A percentile compares a stretch with the other conserved stretches of the same genome.
Evolutionary conservation across 495 filamentous ascomycete genomes (phyloP).

Genomic region (Penicillium mononematosum): DNA sequence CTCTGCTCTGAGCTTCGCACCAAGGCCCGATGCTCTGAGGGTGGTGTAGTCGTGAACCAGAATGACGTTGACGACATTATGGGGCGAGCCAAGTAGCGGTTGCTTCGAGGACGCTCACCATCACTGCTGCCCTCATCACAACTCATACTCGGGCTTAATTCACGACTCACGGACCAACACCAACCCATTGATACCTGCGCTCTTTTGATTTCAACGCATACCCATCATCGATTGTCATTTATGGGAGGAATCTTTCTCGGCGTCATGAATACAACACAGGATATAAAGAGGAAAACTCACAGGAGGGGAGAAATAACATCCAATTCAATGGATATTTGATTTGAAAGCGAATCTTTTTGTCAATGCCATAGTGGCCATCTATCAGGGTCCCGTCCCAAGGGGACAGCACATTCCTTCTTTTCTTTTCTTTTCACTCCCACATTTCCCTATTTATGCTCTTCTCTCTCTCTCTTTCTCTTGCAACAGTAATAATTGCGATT

Average conservation of each 20-base stretch:
- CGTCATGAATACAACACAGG: conserved; percentile 26
- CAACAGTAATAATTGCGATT: conserved; percentile 12
- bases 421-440: not conserved
- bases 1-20: conserved; percentile 91
- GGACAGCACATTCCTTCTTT: not conserved
- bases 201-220: conserved; percentile 27
- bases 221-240: conserved; percentile 29
- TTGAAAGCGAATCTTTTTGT: conserved; percentile 3
- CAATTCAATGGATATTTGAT: not conserved
- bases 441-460: not conserved
- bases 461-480: not conserved
- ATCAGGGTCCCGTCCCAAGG: not conserved
- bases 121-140: not conserved
- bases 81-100: conserved; percentile 48
- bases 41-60: conserved; percentile 87
- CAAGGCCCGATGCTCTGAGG: conserved; percentile 94
- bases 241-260: conserved; percentile 24
- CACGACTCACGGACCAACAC: conserved; percentile 28
- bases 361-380: conserved; percentile 5
- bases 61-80: conserved; percentile 82
- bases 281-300: conserved; percentile 17
- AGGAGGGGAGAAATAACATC: not conserved
- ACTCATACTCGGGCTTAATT: conserved; percentile 8
- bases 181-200: conserved; percentile 20
- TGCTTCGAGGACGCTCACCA: conserved; percentile 1